Evolutionary conservation across 352 stramenopile species (phyloP).

Genomic region (Globisporangium splendens): DNA sequence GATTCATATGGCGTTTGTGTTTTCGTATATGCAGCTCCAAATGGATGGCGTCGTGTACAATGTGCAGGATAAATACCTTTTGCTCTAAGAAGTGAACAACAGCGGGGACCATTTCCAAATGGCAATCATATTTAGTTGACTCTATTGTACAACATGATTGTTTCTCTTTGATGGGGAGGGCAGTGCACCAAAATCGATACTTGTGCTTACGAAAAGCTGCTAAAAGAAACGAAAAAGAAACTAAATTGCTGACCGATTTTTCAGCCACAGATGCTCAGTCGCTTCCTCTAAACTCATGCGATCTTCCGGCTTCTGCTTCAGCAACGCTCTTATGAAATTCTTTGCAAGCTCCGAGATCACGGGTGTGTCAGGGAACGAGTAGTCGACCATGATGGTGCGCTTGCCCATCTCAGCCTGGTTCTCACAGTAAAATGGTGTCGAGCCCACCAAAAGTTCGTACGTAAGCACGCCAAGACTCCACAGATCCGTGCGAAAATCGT

Average conservation of each 20-base stretch:
- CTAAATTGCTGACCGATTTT: conserved; percentile 31
- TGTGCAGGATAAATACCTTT: conserved; percentile 48
- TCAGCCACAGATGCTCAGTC: conserved; percentile 57
- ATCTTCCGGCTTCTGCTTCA: conserved; percentile 48
- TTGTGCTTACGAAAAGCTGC: too few relatives aligned
- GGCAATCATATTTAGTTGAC: neutral
- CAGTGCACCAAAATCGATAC: too few relatives aligned
- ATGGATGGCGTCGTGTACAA: conserved; percentile 62
- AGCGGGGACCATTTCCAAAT: too few relatives aligned
- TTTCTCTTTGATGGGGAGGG: neutral
- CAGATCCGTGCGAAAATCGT: conserved; percentile 66
- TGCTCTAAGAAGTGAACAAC: conserved; percentile 34
- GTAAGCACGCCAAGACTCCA: conserved; percentile 85
- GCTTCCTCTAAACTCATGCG: conserved; percentile 63
- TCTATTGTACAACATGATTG: conserved; percentile 17
- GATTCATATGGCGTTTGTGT: conserved; percentile 2
- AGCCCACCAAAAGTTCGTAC: conserved; percentile 77
- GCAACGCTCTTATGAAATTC: conserved; percentile 56
- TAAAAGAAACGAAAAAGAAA: neutral
- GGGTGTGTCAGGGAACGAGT: conserved; percentile 46
- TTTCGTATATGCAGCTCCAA: conserved; percentile 38
- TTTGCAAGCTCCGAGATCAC: conserved; percentile 53
- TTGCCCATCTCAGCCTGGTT: conserved; percentile 85
- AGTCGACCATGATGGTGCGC: conserved; percentile 57
- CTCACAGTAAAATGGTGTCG: conserved; percentile 76